Conservation (phyloP, 768 basidiomycete species). For the Chlorophyllum brunneum region DNA sequence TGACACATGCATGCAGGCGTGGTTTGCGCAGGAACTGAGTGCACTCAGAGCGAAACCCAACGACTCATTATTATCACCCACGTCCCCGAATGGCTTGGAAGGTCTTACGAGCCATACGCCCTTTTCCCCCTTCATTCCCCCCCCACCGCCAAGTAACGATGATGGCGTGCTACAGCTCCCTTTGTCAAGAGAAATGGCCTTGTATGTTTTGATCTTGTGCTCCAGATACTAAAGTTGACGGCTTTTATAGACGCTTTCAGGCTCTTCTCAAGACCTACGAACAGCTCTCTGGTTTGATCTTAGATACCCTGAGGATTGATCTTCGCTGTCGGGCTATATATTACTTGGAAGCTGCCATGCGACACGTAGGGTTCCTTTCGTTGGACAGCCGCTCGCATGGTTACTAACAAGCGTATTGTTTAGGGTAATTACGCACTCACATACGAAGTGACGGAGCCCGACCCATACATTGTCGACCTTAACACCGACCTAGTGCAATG, state of each 20-base stretch:
- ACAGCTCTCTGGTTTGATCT: conserved; percentile 80
- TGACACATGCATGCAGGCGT: conserved; percentile 45
- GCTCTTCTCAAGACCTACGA: conserved; percentile 88
- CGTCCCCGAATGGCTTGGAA: conserved; percentile 47
- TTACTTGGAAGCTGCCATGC: conserved; percentile 76
- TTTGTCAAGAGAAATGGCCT: conserved; percentile 82
- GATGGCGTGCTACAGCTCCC: conserved; percentile 63
- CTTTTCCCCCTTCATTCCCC: conserved; percentile 44
- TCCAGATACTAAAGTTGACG: not conserved
- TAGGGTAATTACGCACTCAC: conserved; percentile 86
- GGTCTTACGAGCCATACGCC: conserved; percentile 46
- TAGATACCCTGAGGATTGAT: conserved; percentile 86
- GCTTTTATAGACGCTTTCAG: conserved; percentile 71
- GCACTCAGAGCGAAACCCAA: conserved; percentile 61
- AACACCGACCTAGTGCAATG: conserved; percentile 75
- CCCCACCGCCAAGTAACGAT: conserved; percentile 29
- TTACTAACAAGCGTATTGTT: conserved; percentile 10
- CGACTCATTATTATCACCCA: conserved; percentile 44
- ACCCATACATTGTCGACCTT: conserved; percentile 82
- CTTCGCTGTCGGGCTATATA: conserved; percentile 80
- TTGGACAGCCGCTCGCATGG: not conserved
- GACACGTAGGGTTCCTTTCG: conserved; percentile 48
- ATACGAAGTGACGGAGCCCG: conserved; percentile 85
- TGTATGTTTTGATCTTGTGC: conserved; percentile 49
- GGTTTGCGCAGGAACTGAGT: conserved; percentile 77